Base-by-base conservation (phyloP, 495 filamentous ascomycete genomes). In the Aspergillus leporis region DNA sequence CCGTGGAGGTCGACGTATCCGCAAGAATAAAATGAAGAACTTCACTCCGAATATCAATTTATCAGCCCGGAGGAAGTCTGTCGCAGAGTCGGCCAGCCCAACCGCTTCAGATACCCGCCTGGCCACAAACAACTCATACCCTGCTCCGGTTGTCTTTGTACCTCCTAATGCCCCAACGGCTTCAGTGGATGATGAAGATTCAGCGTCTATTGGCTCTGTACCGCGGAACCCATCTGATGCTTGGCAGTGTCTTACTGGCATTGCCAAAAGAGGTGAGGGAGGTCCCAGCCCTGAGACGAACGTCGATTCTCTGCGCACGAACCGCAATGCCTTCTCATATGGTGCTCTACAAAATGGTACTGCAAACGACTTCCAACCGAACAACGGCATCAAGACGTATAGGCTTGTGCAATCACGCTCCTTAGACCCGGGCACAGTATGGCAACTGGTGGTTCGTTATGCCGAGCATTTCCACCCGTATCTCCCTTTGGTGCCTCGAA, bases 391-490 rank as follows among this genome's bases (percentile, higher is more conserved):
- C 65, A 60, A 77, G 34, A 73, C 78, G 0, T 85, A 87, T 57
- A 70, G 72, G 9, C 70, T 85, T 4, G 77, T 85, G 4, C 76
- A 80, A 23, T 72, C 78, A 31, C 78, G 81, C 4, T 71, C 72
- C 12, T 67, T 87, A 12, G 73, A 79, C 38, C 66, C 79, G 1
- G 70, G 67, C 16, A 78, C 75, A 6, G 74, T 86, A 14, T 79
- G 74, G 66, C 72, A 81, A 43, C 62, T 87, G 56, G 71, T 87
- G 38, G 66, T 69, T 18, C 78, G 81, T 38, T 87, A 83, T 49
- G 77, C 75, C 16, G 71, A 81, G 31, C 72, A 81, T 53, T 88
- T 85, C 60, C 84, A 88, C 64, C 84, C 83, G 5, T 87, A 83
- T 66, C 84, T 86, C 36, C 85, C 85, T 2, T 66, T 88, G 19